phyloP scores from a whole-genome alignment of 2,329 filamentous ascomycete genomes.

The Fusarium buxicola region DNA sequence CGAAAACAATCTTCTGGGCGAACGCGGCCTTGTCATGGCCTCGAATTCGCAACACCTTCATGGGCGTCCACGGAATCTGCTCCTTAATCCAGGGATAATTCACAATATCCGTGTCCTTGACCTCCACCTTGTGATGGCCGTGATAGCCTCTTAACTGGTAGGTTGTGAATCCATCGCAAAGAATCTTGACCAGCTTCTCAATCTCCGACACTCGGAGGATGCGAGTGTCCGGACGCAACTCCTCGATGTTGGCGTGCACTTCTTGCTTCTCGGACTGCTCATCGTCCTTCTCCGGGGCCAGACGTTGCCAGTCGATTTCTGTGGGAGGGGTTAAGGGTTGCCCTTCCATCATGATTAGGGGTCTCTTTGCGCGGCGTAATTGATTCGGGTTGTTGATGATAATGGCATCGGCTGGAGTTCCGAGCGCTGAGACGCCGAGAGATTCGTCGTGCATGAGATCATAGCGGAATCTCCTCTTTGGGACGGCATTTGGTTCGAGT shows the following conservation, averaged over 20 bases:
- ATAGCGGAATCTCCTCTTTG: constrained; percentile 36
- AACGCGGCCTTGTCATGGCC: constrained; percentile 55
- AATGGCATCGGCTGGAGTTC: constrained; percentile 57
- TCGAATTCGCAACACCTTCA: constrained; percentile 26
- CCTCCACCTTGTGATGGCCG: constrained; percentile 11
- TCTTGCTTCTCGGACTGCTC: constrained; percentile 50
- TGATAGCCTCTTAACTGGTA: constrained; percentile 60
- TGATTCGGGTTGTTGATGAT: constrained; percentile 57
- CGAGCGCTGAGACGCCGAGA: constrained; percentile 51
- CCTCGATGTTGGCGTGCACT: constrained; percentile 59
- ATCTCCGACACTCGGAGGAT: constrained; percentile 57
- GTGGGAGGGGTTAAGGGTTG: constrained; percentile 16
- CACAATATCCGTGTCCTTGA: constrained; percentile 7
- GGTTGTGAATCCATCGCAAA: constrained; percentile 60
- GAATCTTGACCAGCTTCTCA: constrained; percentile 51
- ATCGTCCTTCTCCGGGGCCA: constrained; percentile 45
- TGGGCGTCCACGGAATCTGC: constrained; percentile 55
- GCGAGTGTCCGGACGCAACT: constrained; percentile 58
- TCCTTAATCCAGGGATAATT: constrained; percentile 57
- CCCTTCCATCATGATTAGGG: constrained; percentile 32
- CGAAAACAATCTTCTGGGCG: constrained; percentile 58
- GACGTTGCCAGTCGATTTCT: constrained; percentile 48
- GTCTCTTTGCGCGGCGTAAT: constrained; percentile 37
- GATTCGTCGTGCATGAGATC: constrained; percentile 46
- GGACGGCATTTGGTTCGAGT: background rate